Evolutionary conservation across 129 eudicot species (phyloP).

Genomic region (Escallonia rubra): DNA sequence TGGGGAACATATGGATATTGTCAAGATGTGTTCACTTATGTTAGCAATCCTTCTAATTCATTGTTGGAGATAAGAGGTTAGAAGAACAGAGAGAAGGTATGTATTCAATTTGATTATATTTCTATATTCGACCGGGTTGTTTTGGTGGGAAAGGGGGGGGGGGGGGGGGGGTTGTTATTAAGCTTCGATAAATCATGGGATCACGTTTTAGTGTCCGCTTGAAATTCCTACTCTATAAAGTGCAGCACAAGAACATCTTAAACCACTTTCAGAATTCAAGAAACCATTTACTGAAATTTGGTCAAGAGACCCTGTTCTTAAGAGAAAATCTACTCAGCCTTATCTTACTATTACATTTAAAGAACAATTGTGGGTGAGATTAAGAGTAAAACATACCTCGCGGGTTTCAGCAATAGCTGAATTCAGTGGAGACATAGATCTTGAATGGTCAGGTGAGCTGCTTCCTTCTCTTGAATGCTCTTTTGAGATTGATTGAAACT

Average conservation of each 20-base stretch:
- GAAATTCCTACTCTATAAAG: too few species aligned
- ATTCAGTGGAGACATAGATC: constrained; percentile 18
- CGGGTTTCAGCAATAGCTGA: constrained; percentile 21
- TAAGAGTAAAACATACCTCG: constrained; percentile 29
- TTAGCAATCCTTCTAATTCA: too few species aligned
- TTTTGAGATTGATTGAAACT: constrained; percentile 34
- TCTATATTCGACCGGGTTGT: too few species aligned
- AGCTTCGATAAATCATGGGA: too few species aligned
- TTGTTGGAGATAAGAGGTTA: neutral
- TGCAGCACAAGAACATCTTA: too few species aligned
- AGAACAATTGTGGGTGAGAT: neutral
- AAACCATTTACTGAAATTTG: too few species aligned
- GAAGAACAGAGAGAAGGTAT: neutral
- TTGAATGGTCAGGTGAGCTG: constrained; percentile 21
- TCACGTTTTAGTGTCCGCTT: too few species aligned
- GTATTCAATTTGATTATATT: neutral
- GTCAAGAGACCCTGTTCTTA: too few species aligned
- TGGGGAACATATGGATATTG: neutral
- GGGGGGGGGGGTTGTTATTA: neutral
- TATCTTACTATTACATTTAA: neutral
- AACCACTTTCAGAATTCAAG: too few species aligned
- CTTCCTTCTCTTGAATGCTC: constrained; percentile 32
- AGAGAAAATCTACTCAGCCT: neutral
- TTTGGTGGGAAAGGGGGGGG: too few species aligned
- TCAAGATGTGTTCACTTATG: neutral